Evolutionary conservation across 306 rosid genomes (phyloP).

Genomic region (Senna siamea): DNA sequence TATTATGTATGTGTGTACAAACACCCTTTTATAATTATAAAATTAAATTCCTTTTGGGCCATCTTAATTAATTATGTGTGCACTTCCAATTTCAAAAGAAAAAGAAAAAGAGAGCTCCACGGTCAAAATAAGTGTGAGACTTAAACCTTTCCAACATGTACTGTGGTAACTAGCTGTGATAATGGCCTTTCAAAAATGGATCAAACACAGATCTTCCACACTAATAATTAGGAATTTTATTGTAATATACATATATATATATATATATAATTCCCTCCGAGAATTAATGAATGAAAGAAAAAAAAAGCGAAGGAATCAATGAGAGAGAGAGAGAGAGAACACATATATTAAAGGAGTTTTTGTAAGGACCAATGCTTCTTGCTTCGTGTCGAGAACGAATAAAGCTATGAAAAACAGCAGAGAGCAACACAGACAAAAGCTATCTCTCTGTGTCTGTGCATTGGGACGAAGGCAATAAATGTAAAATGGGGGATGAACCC

Average conservation of each 20-base stretch:
- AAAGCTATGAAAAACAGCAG: slow-evolving; percentile 52
- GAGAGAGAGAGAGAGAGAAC: slow-evolving; percentile 11
- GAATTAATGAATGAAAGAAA: slow-evolving; percentile 38
- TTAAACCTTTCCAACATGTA: slow-evolving; percentile 38
- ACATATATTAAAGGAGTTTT: slow-evolving; percentile 37
- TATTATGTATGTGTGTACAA: slow-evolving; percentile 21
- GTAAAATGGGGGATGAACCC: slow-evolving; percentile 8
- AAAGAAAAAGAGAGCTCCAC: slow-evolving; percentile 10
- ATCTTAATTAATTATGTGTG: slow-evolving; percentile 5
- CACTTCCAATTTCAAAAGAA: slow-evolving; percentile 29
- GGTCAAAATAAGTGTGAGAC: slow-evolving; percentile 54
- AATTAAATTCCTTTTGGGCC: slow-evolving; percentile 28
- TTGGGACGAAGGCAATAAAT: slow-evolving; percentile 54
- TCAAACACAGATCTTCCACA: slow-evolving; percentile 21
- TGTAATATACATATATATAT: not conserved
- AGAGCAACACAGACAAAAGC: slow-evolving; percentile 41
- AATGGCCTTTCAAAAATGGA: slow-evolving; percentile 28
- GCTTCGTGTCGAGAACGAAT: slow-evolving; percentile 58
- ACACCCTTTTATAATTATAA: slow-evolving; percentile 23
- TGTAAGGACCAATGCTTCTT: slow-evolving; percentile 65
- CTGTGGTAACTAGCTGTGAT: not conserved
- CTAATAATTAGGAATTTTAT: slow-evolving; percentile 44
- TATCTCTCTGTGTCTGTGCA: slow-evolving; percentile 22
- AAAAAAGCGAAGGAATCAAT: slow-evolving; percentile 43
- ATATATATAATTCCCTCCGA: not conserved